These are phyloP conservation scores for Paragyromitra xinjiangensis DNA, from an alignment of 495 filamentous ascomycete species.

Conservation along the genomic window DNA sequence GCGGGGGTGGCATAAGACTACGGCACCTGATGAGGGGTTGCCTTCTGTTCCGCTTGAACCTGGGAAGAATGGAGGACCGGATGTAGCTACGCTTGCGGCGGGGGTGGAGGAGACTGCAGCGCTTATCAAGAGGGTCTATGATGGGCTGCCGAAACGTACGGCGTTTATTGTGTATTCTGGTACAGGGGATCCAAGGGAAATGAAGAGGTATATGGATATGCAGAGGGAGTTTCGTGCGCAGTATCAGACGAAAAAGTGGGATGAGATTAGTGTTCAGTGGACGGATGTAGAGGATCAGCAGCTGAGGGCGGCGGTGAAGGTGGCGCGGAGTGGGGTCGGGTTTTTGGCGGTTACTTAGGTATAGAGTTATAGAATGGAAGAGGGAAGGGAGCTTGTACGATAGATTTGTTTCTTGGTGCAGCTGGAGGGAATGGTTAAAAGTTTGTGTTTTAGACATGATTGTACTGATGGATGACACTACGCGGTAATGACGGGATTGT, in stretches of 20 bases:
- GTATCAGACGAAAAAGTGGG: constrained; percentile 83
- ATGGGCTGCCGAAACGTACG: constrained; percentile 80
- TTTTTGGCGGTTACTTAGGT: constrained; percentile 79
- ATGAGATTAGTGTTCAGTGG: constrained; percentile 87
- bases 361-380: neutral
- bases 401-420: neutral
- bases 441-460: neutral
- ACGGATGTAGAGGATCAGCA: constrained; percentile 86
- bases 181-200: constrained; percentile 83
- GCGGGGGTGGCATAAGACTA: constrained; percentile 29
- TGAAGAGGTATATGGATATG: constrained; percentile 75
- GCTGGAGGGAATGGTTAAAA: neutral
- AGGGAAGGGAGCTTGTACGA: neutral
- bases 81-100: constrained; percentile 58
- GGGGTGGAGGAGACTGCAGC: constrained; percentile 64
- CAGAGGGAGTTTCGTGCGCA: constrained; percentile 78
- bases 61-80: neutral
- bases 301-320: constrained; percentile 72
- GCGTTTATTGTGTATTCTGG: constrained; percentile 89
- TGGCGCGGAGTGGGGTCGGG: constrained; percentile 78
- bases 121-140: constrained; percentile 75
- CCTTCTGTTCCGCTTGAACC: neutral
- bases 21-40: neutral
- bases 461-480: neutral
- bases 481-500: neutral